These are phyloP conservation scores for Dendrothele bispora DNA, from an alignment of 768 basidiomycete species.

Conservation along the genomic window DNA sequence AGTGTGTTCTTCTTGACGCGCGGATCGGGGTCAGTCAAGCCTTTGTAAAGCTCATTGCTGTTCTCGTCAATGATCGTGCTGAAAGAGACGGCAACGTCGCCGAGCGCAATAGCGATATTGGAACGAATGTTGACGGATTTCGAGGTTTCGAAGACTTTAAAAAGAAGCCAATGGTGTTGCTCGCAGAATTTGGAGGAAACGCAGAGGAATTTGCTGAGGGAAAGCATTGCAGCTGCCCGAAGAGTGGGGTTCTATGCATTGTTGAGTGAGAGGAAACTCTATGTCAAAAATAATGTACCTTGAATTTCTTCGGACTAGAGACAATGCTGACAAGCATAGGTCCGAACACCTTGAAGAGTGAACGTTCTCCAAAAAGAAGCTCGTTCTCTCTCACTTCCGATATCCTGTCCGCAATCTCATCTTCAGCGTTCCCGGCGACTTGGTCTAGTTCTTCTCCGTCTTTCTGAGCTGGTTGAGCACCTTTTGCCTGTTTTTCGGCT, in stretches of 20 bases:
- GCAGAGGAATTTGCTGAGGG: conserved; percentile 96
- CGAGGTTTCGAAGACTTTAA: conserved; percentile 92
- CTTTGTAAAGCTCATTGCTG: conserved; percentile 92
- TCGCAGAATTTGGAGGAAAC: conserved; percentile 95
- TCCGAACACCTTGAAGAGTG: conserved; percentile 82
- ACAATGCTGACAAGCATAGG: conserved; percentile 91
- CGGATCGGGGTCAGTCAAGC: conserved; percentile 81
- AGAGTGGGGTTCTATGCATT: conserved; percentile 73
- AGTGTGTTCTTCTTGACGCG: conserved; percentile 99
- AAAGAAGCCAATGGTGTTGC: conserved; percentile 80
- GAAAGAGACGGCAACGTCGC: conserved; percentile 98
- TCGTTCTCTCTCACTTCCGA: conserved; percentile 83
- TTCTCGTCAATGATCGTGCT: conserved; percentile 97
- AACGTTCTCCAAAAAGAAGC: conserved; percentile 79
- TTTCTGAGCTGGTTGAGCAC: conserved; percentile 44
- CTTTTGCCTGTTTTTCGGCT: conserved; percentile 63
- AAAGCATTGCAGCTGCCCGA: conserved; percentile 81
- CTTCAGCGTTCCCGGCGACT: conserved; percentile 96
- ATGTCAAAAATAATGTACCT: conserved; percentile 47
- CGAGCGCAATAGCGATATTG: conserved; percentile 97
- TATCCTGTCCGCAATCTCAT: conserved; percentile 95
- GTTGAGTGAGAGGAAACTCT: neutral
- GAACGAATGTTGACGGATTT: conserved; percentile 87
- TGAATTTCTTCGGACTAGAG: conserved; percentile 87
- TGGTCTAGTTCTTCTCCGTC: conserved; percentile 91